Evolutionary conservation across 202 grass and related monocot genomes (phyloP).

Genomic region (Setaria viridis): DNA sequence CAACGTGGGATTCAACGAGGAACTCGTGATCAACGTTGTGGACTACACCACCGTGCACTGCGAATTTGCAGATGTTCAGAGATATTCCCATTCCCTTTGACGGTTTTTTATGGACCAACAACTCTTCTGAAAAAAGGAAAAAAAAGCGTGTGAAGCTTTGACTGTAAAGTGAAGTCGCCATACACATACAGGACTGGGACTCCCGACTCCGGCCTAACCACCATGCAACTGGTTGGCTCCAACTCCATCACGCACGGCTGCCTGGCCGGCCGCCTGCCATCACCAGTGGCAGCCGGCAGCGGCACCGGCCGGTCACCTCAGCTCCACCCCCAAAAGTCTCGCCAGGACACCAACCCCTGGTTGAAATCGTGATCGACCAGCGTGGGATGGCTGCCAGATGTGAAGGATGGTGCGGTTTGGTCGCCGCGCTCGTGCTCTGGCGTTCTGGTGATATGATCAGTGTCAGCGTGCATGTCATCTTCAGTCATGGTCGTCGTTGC

Average conservation of each 20-base stretch:
- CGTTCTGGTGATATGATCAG: background rate
- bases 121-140: constrained; percentile 20
- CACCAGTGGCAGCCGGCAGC: background rate
- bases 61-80: background rate
- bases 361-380: background rate
- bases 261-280: background rate
- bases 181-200: background rate
- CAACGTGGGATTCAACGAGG: background rate
- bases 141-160: constrained; percentile 1
- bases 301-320: background rate
- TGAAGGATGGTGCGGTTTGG: background rate
- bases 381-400: background rate
- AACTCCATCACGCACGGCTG: too few species aligned
- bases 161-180: constrained; percentile 26
- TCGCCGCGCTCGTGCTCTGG: background rate
- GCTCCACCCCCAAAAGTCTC: constrained; percentile 18
- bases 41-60: background rate
- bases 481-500: background rate
- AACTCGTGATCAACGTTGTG: background rate
- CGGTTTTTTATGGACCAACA: constrained; percentile 4
- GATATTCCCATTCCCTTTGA: background rate
- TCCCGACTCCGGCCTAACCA: constrained; percentile 29
- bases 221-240: constrained; percentile 17
- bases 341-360: constrained; percentile 1
- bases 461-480: background rate